Conservation (phyloP, 805 yeast genomes). For the Saturnispora bothae region DNA sequence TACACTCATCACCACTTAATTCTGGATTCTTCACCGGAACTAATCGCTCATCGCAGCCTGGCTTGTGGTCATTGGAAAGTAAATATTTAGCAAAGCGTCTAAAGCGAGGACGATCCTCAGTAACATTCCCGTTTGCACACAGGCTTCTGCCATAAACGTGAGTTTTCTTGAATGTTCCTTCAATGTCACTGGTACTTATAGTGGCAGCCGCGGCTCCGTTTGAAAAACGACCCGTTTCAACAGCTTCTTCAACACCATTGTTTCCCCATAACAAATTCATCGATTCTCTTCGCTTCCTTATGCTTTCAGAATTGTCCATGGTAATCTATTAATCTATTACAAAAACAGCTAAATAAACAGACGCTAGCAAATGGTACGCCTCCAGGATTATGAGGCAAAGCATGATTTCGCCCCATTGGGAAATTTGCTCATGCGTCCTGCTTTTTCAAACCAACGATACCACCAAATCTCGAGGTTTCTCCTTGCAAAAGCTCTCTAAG, state of each 20-base stretch:
- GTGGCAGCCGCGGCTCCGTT: not conserved
- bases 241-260: not conserved
- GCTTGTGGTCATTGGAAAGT: conserved; percentile 12
- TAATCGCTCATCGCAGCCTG: no score
- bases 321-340: not conserved
- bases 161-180: not conserved
- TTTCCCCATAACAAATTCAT: conserved; percentile 9
- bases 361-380: no score
- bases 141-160: not conserved
- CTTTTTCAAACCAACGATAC: conserved; percentile 17
- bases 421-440: not conserved
- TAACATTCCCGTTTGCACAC: not conserved
- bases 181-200: not conserved
- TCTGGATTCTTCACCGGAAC: no score
- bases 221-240: no score
- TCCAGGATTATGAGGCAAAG: no score
- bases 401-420: not conserved
- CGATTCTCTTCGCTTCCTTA: conserved; percentile 1
- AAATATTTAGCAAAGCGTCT: conserved; percentile 20
- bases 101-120: conserved; percentile 18
- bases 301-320: conserved; percentile 2
- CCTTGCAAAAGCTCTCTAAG: conserved; percentile 79
- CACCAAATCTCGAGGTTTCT: conserved; percentile 38
- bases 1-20: no score
- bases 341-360: not conserved